phyloP scores from a whole-genome alignment of 768 basidiomycete genomes.

The Atractiella rhizophila region DNA sequence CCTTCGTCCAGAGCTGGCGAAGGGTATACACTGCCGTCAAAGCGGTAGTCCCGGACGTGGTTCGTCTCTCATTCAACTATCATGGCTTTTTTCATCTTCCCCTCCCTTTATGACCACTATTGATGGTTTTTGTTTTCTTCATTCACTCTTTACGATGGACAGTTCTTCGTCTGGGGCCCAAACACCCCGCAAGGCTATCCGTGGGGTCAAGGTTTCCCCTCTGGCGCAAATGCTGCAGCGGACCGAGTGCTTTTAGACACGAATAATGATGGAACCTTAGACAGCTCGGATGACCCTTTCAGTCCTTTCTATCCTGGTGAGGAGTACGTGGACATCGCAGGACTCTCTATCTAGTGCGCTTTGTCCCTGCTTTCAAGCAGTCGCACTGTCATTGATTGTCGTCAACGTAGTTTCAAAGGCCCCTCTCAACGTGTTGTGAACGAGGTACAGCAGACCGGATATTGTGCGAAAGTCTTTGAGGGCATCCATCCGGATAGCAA shows the following conservation, averaged over 20 bases:
- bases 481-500: too few species aligned
- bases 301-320: too few species aligned
- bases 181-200: constrained; percentile 13
- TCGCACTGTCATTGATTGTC: too few species aligned
- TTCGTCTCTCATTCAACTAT: too few species aligned
- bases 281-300: constrained; percentile 13
- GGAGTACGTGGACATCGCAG: too few species aligned
- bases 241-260: constrained; percentile 14
- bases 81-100: constrained; percentile 18
- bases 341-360: too few species aligned
- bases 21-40: constrained; percentile 15
- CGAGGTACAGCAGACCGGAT: too few species aligned
- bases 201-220: not conserved
- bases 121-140: not conserved
- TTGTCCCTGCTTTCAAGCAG: too few species aligned
- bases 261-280: constrained; percentile 9
- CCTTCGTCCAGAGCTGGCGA: constrained; percentile 10
- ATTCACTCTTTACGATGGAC: not conserved
- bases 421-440: too few species aligned
- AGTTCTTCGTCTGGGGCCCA: constrained; percentile 16
- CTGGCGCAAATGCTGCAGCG: not conserved
- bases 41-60: constrained; percentile 13
- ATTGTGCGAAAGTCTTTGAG: too few species aligned
- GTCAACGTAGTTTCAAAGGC: too few species aligned
- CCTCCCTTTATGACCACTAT: constrained; percentile 3